Evolutionary conservation across 805 yeast genomes (phyloP).

Genomic region (Spathaspora gorwiae): DNA sequence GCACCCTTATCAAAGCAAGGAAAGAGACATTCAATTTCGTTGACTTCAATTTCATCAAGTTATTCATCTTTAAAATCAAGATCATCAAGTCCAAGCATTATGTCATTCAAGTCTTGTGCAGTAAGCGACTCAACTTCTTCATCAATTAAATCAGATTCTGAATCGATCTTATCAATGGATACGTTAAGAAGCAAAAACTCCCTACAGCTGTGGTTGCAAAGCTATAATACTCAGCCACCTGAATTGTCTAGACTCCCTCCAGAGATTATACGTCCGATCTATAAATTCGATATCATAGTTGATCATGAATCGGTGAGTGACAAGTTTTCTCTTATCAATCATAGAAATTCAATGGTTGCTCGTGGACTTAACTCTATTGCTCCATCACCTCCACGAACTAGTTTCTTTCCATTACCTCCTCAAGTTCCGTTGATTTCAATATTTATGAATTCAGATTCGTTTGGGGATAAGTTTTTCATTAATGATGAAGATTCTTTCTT

Average conservation of each 20-base stretch:
- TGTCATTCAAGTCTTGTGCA: slow-evolving; percentile 33
- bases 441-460: slow-evolving; percentile 28
- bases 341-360: not conserved
- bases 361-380: not conserved
- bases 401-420: slow-evolving; percentile 18
- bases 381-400: not conserved
- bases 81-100: slow-evolving; percentile 35
- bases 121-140: slow-evolving; percentile 31
- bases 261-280: slow-evolving; percentile 41
- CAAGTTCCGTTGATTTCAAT: slow-evolving; percentile 27
- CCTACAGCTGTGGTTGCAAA: not conserved
- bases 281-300: slow-evolving; percentile 42
- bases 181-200: slow-evolving; percentile 2
- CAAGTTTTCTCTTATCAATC: slow-evolving; percentile 19
- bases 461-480: slow-evolving; percentile 23
- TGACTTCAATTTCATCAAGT: slow-evolving; percentile 32
- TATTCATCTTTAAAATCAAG: slow-evolving; percentile 26
- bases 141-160: slow-evolving; percentile 30
- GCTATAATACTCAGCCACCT: slow-evolving; percentile 21
- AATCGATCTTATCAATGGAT: slow-evolving; percentile 9
- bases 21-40: slow-evolving; percentile 28
- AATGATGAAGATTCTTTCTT: slow-evolving; percentile 22
- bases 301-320: slow-evolving; percentile 39
- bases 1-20: not conserved
- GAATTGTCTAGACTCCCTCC: slow-evolving; percentile 41